A percentile compares a stretch with the other conserved stretches of the same genome.
These are phyloP conservation scores for Babesia ovata DNA, from an alignment of 169 alveolate genomes.

Conservation along the genomic window DNA sequence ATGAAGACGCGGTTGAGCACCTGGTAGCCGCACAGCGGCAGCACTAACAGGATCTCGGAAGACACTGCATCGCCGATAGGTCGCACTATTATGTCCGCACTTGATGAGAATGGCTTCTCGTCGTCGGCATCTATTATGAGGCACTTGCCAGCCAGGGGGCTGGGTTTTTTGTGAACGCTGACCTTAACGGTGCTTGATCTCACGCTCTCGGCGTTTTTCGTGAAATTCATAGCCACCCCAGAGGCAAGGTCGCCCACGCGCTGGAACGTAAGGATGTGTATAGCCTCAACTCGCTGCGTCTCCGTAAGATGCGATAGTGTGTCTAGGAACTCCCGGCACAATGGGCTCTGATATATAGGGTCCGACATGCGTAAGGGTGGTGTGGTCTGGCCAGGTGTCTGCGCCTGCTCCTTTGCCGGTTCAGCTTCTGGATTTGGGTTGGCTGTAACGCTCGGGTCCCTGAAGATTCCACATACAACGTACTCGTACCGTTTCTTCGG, in stretches of 20 bases:
- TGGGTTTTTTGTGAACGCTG: constrained; percentile 37
- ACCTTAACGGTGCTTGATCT: constrained; percentile 37
- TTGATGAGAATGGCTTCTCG: background rate
- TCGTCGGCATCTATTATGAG: constrained; percentile 2
- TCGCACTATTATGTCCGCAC: constrained; percentile 25
- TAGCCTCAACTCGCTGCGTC: constrained; percentile 25
- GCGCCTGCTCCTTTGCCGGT: background rate
- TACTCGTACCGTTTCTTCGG: constrained; percentile 11
- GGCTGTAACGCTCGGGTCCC: constrained; percentile 32
- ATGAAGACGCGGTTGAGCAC: constrained; percentile 16
- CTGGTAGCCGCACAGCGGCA: constrained; percentile 10
- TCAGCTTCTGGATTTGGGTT: too few species aligned
- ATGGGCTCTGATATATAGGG: constrained; percentile 10
- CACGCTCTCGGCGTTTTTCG: constrained; percentile 13
- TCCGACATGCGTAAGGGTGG: background rate
- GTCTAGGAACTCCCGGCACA: constrained; percentile 20
- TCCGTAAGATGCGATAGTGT: constrained; percentile 33
- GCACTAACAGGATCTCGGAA: constrained; percentile 9
- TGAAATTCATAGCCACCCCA: constrained; percentile 31
- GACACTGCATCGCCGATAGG: background rate
- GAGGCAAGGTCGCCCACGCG: background rate
- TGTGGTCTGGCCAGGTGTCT: background rate
- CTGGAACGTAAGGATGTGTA: background rate
- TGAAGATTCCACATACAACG: constrained; percentile 31
- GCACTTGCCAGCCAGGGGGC: constrained; percentile 37